These are phyloP conservation scores for Stellera chamaejasme DNA, from an alignment of 345 rosid genomes.

Conservation along the genomic window DNA sequence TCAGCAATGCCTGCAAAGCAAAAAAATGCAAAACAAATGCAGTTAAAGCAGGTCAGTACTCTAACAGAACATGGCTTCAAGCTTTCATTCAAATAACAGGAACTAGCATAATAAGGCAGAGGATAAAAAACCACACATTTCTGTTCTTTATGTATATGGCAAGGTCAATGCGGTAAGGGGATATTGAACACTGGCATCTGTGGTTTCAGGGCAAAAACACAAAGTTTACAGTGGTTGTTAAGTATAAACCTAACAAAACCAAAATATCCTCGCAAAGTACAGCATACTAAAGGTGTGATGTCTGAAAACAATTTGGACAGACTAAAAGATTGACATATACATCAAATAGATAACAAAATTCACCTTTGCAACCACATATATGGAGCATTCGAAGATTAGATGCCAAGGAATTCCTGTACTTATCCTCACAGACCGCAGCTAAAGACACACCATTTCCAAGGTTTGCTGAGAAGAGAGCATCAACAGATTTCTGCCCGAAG, in stretches of 20 bases:
- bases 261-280: too few relatives aligned
- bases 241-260: too few relatives aligned
- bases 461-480: conserved; percentile 40
- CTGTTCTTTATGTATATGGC: not conserved
- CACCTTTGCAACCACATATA: conserved; percentile 70
- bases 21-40: too few relatives aligned
- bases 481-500: conserved; percentile 48
- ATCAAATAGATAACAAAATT: conserved; percentile 15
- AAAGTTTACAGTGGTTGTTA: too few relatives aligned
- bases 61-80: not conserved
- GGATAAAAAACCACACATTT: not conserved
- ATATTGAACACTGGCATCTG: not conserved
- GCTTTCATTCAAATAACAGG: not conserved
- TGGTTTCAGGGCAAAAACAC: too few relatives aligned
- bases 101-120: not conserved
- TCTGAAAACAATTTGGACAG: too few relatives aligned
- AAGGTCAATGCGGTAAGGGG: not conserved
- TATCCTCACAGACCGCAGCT: conserved; percentile 15
- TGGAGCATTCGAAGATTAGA: conserved; percentile 55
- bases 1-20: conserved; percentile 46
- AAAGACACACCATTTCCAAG: conserved; percentile 21
- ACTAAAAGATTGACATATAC: not conserved
- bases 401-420: conserved; percentile 30
- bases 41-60: not conserved
- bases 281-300: too few relatives aligned